Conservation (phyloP, 2,329 filamentous ascomycete species). For the Alternaria metachromatica region DNA sequence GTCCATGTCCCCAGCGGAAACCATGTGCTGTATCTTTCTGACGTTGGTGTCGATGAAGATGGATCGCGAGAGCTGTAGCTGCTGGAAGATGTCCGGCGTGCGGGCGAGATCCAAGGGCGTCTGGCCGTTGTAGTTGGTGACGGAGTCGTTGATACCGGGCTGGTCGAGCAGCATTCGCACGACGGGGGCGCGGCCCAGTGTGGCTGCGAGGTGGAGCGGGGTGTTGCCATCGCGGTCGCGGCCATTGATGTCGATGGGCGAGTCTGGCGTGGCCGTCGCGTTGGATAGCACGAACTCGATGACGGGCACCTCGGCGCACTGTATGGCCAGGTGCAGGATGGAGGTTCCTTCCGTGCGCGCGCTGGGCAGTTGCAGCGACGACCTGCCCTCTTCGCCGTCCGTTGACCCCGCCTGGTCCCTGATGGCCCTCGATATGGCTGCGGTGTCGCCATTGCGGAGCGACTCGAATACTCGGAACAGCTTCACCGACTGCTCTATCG, state of each 20-base stretch:
- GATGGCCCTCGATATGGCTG: conserved; percentile 85
- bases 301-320: conserved; percentile 90
- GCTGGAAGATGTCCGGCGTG: conserved; percentile 94
- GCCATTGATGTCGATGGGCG: conserved; percentile 81
- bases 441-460: conserved; percentile 86
- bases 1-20: conserved; percentile 76
- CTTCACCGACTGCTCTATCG: conserved; percentile 89
- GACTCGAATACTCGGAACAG: conserved; percentile 96
- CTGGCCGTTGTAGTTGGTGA: conserved; percentile 83
- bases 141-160: conserved; percentile 83
- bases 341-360: conserved; percentile 77
- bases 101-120: conserved; percentile 87
- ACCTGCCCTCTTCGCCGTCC: conserved; percentile 63
- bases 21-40: conserved; percentile 80
- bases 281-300: conserved; percentile 91
- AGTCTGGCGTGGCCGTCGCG: conserved; percentile 57
- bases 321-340: conserved; percentile 89
- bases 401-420: conserved; percentile 61
- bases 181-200: conserved; percentile 78
- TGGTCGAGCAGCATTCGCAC: conserved; percentile 86
- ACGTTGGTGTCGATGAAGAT: conserved; percentile 88
- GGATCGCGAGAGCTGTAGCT: conserved; percentile 87
- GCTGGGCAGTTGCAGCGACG: conserved; percentile 51
- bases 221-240: conserved; percentile 95
- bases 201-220: conserved; percentile 84